Base-by-base conservation (phyloP, 78 protist species). In the Dictyostelium brefeldianum region DNA sequence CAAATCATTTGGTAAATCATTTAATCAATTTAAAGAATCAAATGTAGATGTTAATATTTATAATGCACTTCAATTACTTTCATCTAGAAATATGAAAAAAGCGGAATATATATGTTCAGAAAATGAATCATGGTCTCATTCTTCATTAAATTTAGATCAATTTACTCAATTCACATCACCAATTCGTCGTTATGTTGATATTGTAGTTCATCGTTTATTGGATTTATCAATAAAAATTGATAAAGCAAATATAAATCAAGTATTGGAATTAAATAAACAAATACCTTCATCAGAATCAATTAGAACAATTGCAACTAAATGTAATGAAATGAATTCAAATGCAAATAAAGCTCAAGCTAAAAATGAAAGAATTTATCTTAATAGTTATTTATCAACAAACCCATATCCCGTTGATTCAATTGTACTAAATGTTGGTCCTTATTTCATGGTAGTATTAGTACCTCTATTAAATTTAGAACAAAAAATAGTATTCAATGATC, bases 161-260 rank as follows among this genome's bases (percentile, higher is more conserved):
- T 99, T 98, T 96, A 98, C 99, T 7, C 99, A 99, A 87, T 99
- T 99, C 94, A 99, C 99, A 11, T 96, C 98, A 2, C 99, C 99
- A 14, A 99, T 99, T 69, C 97, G 99, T 31, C 53, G 97, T 5
- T 96, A 97, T 65, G 94, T 98, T 0, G 99, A 98, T 71, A 59
- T 96, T 7, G 56, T 98, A 4, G 99, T 97, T 20, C 99, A 98
- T 78, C 80, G 99, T 6, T 77, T 96, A 51, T 96, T 98, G 10
- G 96, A n/a, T n/a, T n/a, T n/a, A n/a, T n/a, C n/a, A n/a, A n/a
- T n/a, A n/a, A n/a, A n/a, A n/a, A n/a, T n/a, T n/a, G n/a, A n/a
- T n/a, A n/a, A n/a, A n/a, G n/a, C n/a, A n/a, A n/a, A n/a, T n/a
- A n/a, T n/a, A n/a, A n/a, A n/a, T n/a, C n/a, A n/a, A 51, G 3